Percentiles rank a stretch among this genome's conserved stretches.
Conservation (phyloP, 345 rosid species). For the Brassica carinata region DNA sequence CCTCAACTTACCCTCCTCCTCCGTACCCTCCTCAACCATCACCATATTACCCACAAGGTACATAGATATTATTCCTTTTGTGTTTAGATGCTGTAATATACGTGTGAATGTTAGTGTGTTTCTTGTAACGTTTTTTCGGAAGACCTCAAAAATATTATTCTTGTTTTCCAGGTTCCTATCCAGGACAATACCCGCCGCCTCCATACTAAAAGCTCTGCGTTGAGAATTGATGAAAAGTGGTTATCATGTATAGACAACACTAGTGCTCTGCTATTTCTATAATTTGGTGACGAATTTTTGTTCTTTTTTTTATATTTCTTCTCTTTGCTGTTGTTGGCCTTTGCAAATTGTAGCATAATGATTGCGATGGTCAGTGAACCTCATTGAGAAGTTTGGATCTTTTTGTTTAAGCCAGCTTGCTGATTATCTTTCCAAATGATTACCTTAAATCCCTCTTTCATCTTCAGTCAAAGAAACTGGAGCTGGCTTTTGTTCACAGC, state of each 20-base stretch:
- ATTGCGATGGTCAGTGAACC: neutral
- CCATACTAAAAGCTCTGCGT: too few relatives aligned
- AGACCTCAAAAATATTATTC: too few relatives aligned
- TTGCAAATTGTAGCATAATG: conserved; percentile 21
- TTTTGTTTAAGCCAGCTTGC: conserved; percentile 7
- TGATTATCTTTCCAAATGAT: neutral
- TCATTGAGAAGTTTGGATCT: conserved; percentile 12
- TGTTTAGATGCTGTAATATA: too few relatives aligned
- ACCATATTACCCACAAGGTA: conserved; percentile 61
- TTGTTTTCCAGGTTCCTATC: too few relatives aligned
- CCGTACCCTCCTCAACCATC: conserved; percentile 48
- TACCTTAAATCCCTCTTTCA: neutral
- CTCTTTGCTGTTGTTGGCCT: neutral
- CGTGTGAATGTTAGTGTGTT: too few relatives aligned
- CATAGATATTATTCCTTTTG: neutral
- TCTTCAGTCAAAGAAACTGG: neutral
- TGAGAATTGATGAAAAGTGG: too few relatives aligned
- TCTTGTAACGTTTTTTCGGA: too few relatives aligned
- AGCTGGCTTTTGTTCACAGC: neutral
- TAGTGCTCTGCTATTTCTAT: too few relatives aligned
- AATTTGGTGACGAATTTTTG: too few relatives aligned
- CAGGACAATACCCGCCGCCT: too few relatives aligned
- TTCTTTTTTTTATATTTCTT: too few relatives aligned
- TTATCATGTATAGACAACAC: too few relatives aligned
- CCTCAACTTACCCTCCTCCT: conserved; percentile 49